Evolutionary conservation across 2,329 filamentous ascomycete genomes (phyloP), one percentile per base, ranked within the genome.

Genomic region (Aspergillus pseudoterreus): DNA sequence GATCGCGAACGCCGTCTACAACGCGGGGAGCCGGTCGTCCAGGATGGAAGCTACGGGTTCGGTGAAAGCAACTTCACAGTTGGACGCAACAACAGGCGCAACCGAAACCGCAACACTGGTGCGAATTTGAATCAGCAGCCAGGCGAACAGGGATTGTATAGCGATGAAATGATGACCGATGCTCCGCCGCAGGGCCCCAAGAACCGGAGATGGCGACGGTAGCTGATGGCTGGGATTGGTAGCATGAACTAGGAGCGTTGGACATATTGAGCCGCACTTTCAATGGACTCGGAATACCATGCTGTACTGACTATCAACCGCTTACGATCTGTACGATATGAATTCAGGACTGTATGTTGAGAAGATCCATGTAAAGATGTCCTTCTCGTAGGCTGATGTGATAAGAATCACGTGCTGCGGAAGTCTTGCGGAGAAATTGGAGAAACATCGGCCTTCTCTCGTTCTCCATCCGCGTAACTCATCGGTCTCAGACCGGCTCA

Each of bases 121-220:
- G 46, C 51, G 39, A 50, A 46, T 32, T 33, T n/a, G 22, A 57
- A 51, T 43, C 56, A 49, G 48, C 43, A 53, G 22, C 27, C 47
- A 6, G 55, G 61, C 38, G 57, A 62, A 8, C 51, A 59, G 4
- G 61, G 66, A 3, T 60, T 72, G 4, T 72, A 73, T 52, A 72
- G 71, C 45, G 71, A 74, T 52, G 55, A 69, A 51, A 73, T 74
- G 69, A 68, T 72, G 65, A 60, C 69, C 14, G 71, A 73, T 57
- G 59, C 63, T n/a, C 67, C 69, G 11, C 45, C 57, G 22, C 58
- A 57, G 43, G 57, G 56, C n/a, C 56, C 57, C 2, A 59, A 58
- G 27, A 57, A 55, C 45, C 55, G 56, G 27, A 58, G 54, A 50
- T 47, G 59, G 30, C 50, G 59, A 15, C 57, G 62, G 24, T 61